Percentiles rank a stretch among this genome's conserved stretches.
These are phyloP conservation scores for Xylariaceae sp. DNA, from an alignment of 2,329 filamentous ascomycete genomes.

Conservation along the genomic window DNA sequence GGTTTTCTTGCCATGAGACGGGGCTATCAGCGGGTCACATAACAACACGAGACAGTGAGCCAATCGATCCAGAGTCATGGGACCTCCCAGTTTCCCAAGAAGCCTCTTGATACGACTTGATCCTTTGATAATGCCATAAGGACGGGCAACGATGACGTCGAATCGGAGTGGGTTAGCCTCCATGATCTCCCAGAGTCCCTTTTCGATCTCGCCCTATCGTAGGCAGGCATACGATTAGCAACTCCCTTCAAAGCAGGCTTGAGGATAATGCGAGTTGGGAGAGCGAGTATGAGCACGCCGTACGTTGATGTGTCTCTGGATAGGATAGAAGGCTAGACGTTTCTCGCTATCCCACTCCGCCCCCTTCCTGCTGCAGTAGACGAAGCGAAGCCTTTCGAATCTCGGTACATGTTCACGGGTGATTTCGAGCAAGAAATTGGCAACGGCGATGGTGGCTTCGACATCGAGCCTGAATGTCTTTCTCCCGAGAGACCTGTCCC, in stretches of 20 bases:
- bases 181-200: conserved; percentile 35
- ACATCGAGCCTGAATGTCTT: conserved; percentile 37
- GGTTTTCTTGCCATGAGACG: not conserved
- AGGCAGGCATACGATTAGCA: conserved; percentile 2
- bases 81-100: conserved; percentile 27
- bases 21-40: not conserved
- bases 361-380: conserved; percentile 38
- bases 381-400: conserved; percentile 34
- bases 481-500: conserved; percentile 40
- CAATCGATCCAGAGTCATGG: conserved; percentile 34
- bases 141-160: conserved; percentile 35
- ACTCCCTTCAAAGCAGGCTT: not conserved
- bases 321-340: conserved; percentile 33
- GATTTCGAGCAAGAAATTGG: conserved; percentile 45
- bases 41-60: conserved; percentile 35
- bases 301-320: conserved; percentile 35
- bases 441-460: conserved; percentile 52
- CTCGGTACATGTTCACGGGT: conserved; percentile 25
- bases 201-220: conserved; percentile 34
- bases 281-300: not conserved
- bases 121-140: conserved; percentile 30
- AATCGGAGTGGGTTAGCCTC: conserved; percentile 31
- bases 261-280: not conserved
- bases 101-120: conserved; percentile 26
- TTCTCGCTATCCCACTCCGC: conserved; percentile 34